phyloP scores from a whole-genome alignment of 2,329 filamentous ascomycete genomes.

The Trichoderma atroviride region DNA sequence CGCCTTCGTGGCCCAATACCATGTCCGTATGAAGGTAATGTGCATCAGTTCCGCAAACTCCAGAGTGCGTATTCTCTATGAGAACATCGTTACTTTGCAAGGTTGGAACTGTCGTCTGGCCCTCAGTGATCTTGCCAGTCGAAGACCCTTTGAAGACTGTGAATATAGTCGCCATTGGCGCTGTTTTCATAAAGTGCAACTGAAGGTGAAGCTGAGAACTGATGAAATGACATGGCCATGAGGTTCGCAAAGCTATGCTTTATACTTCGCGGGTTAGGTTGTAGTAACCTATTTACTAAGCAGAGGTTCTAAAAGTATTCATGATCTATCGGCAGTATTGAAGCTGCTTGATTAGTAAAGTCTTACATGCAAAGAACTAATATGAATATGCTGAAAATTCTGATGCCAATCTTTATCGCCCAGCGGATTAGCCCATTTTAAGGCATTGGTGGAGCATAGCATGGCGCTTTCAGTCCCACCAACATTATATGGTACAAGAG shows the following conservation, averaged over 20 bases:
- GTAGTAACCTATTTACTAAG: not conserved
- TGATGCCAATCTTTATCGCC: not conserved
- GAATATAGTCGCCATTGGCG: not conserved
- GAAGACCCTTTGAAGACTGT: conserved; percentile 11
- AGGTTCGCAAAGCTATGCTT: not conserved
- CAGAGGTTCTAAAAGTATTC: not conserved
- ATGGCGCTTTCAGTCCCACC: not conserved
- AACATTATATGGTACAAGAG: not conserved
- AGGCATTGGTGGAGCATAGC: not conserved
- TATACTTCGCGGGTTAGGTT: not conserved
- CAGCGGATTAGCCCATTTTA: not conserved
- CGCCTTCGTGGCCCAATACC: not conserved
- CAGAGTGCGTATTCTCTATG: conserved; percentile 7
- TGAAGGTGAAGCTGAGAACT: not conserved
- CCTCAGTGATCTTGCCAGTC: not conserved
- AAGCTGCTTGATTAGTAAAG: not conserved
- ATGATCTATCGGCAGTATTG: not conserved
- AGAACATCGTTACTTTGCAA: conserved; percentile 7
- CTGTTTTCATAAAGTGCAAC: not conserved
- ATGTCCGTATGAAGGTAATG: conserved; percentile 4
- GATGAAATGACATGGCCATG: not conserved
- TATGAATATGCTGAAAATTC: not conserved
- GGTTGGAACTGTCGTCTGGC: conserved; percentile 3
- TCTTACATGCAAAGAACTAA: not conserved
- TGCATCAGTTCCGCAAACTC: conserved; percentile 1